Base-by-base conservation (phyloP, 2,329 filamentous ascomycete genomes). In the Pseudopyricularia javanii region DNA sequence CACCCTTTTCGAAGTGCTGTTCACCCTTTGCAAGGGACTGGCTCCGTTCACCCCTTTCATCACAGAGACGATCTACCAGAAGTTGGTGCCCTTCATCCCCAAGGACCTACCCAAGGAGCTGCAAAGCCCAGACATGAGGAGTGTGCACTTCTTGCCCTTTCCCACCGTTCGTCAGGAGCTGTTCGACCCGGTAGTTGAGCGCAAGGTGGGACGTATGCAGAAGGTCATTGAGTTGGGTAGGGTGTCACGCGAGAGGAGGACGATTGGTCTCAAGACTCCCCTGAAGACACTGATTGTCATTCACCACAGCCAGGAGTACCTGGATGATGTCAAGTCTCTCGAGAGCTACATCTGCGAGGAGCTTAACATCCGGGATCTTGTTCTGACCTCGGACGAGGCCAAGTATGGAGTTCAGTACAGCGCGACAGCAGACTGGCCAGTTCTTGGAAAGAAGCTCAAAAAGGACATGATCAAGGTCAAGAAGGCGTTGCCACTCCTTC, bases 31-130 rank as follows among this genome's bases (percentile, higher is more conserved):
- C 64, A 82, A 90, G 57, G 89, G 87, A 35, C 78, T 98, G 50
- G 91, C 93, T 15, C 93, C 93, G 3, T 97, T 98, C 69, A 95
- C 87, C 0, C 93, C 93, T 7, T 98, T 97, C 74, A 78, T 97
- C 61, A 91, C 90, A 55, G 93, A 98, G 61, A 93, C 84, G 66
- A 95, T 98, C 66, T 98, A 96, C 71, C 79, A 82, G 55, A 85
- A 85, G 59, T 79, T 97, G 12, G 76, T 90, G 22, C 85, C 86
- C 20, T 83, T 89, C 64, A 93, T 97, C 53, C 89, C 89, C 1
- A 76, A 86, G 63, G 74, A 80, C 43, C 76, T 74, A 47, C 40
- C 89, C 1, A 76, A 86, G 63, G 74, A 80, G 43, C 76, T 74
- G 45, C 73, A 73, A 58, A 83, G 76, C 40, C 78, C 85, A 60